These are phyloP conservation scores for Pichia californica DNA, from an alignment of 805 yeast species.

Conservation along the genomic window DNA sequence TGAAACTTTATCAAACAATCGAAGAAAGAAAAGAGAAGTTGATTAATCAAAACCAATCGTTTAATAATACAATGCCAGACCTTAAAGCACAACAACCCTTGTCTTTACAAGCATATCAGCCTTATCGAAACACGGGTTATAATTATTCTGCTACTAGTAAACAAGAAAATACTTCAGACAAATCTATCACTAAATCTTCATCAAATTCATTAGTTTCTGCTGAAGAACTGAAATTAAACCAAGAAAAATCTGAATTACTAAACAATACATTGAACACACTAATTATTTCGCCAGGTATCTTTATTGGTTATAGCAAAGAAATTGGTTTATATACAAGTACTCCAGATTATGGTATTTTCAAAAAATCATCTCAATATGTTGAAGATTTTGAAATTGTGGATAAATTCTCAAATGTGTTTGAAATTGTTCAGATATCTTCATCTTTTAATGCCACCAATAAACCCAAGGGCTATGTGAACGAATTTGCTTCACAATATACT, in stretches of 20 bases:
- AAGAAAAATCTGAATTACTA: constrained; percentile 47
- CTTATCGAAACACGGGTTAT: constrained; percentile 1
- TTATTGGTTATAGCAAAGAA: constrained; percentile 52
- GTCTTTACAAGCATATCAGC: no score
- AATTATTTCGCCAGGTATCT: constrained; percentile 81
- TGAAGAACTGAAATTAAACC: constrained; percentile 42
- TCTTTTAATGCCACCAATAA: constrained; percentile 63
- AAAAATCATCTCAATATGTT: constrained; percentile 60
- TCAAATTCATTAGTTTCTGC: constrained; percentile 25
- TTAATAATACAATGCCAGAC: constrained; percentile 3
- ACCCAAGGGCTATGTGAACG: constrained; percentile 80
- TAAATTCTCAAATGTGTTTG: constrained; percentile 51
- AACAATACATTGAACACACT: constrained; percentile 52
- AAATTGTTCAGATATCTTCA: constrained; percentile 64
- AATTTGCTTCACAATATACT: constrained; percentile 80
- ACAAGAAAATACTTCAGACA: constrained; percentile 1
- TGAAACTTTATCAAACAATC: constrained; percentile 24
- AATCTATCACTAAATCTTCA: constrained; percentile 24
- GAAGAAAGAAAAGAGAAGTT: constrained; percentile 33
- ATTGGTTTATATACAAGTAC: constrained; percentile 61
- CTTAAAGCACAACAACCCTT: background rate
- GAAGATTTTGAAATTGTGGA: constrained; percentile 79
- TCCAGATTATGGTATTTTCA: constrained; percentile 79
- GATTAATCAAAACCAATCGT: constrained; percentile 29
- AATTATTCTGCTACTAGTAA: background rate